Base-by-base conservation (phyloP, 1,284 basidiomycete species). In the Lentinula novae-zelandiae region DNA sequence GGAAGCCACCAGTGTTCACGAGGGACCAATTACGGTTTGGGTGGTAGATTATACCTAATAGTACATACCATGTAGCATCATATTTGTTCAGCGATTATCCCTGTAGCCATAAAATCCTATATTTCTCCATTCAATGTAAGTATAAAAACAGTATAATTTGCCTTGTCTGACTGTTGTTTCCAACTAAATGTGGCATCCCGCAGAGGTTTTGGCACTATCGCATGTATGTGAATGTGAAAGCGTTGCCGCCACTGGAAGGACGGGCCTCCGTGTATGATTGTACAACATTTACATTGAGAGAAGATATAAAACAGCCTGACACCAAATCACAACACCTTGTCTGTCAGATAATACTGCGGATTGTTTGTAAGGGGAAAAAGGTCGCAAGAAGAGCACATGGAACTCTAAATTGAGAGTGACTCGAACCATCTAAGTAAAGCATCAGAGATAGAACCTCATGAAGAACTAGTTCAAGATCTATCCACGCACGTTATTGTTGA, bases 1-100 rank as follows among this genome's bases (percentile, higher is more conserved):
- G 97, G 97, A 97, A 95, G 71, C 97, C 97, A 58, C 93, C 93
- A 3, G 88, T 92, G 27, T 96, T 95, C 78, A 93, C 90, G 62
- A 83, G 93, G 66, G 92, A 94, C 66, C 93, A 96, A 75, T 79
- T 96, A 60, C 84, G 93, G 60, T 95, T 95, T 69, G 94, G 93
- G 39, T 95, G 88, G 83, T 92, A 82, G 72, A 33, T 34, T 31
- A 27, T 31, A 4, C 31, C 15, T 50, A 27, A 27, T 27, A 4
- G 3, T 27, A 27, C 3, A 27, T 4, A 50, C 12, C 31, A 50
- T 50, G 31, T 50, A 50, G 10, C 49, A 31, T 20, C 27, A 46
- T 46, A 22, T 46, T 20, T 44, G 15, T 44, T 44, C 42, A 44
- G 27, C 27, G 3, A 27, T 27, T 3, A 44, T 44, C 7, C 42